Conservation (phyloP, 139 green algal genomes). For the Nannochloris sp. region DNA sequence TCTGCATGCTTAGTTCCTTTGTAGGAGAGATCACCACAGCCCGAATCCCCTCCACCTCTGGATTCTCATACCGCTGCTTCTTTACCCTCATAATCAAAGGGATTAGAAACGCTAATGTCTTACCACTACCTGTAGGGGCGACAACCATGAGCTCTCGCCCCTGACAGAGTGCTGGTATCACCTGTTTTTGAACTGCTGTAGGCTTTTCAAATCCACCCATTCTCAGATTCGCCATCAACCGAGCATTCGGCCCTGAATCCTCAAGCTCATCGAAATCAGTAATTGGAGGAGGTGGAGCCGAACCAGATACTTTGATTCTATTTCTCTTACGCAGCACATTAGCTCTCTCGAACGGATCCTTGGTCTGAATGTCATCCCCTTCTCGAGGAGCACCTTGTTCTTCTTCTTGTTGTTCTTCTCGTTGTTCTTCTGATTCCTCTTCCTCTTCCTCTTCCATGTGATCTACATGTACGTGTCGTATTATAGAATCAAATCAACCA, state of each 20-base stretch:
- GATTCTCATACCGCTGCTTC: neutral
- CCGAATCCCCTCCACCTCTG: conserved; percentile 8
- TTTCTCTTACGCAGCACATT: conserved; percentile 61
- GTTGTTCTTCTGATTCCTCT: neutral
- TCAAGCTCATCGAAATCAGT: conserved; percentile 10
- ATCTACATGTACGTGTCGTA: too few relatives aligned
- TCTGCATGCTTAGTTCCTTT: conserved; percentile 81
- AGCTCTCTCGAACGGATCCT: conserved; percentile 50
- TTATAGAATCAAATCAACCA: too few relatives aligned
- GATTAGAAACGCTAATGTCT: conserved; percentile 90
- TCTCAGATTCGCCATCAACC: conserved; percentile 29
- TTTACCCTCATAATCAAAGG: conserved; percentile 48
- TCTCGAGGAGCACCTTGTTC: neutral
- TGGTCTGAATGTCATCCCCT: conserved; percentile 17
- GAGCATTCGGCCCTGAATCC: neutral
- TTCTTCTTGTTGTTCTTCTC: neutral
- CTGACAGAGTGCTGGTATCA: conserved; percentile 57
- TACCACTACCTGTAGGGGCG: conserved; percentile 80
- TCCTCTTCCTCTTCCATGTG: neutral
- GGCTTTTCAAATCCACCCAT: conserved; percentile 48
- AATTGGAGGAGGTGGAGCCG: conserved; percentile 1
- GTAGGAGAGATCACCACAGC: conserved; percentile 62
- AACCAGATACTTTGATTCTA: conserved; percentile 43
- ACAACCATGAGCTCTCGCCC: conserved; percentile 69
- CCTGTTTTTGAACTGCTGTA: conserved; percentile 90